A percentile compares a stretch with the other conserved stretches of the same genome.
Conservation (phyloP, 2,329 filamentous ascomycete genomes). For the Lecanicillium sp. region DNA sequence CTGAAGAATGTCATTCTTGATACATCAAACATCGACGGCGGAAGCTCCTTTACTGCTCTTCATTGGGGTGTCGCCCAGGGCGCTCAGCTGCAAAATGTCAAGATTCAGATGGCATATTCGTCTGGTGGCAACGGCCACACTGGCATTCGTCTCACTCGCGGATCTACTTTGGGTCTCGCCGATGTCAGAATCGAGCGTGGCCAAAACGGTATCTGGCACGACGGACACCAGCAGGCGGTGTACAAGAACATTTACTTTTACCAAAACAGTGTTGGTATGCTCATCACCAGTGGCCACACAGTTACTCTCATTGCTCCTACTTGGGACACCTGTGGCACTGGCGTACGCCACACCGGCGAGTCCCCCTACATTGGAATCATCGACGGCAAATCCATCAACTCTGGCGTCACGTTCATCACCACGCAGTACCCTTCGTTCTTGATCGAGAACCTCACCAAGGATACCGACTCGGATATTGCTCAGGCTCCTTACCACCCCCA, state of each 20-base stretch:
- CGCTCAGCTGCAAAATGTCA: constrained; percentile 32
- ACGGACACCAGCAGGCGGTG: constrained; percentile 33
- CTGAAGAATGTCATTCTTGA: constrained; percentile 35
- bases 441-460: constrained; percentile 34
- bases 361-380: constrained; percentile 31
- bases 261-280: constrained; percentile 28
- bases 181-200: constrained; percentile 32
- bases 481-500: constrained; percentile 8
- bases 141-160: constrained; percentile 30
- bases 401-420: constrained; percentile 29
- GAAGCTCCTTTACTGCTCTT: constrained; percentile 28
- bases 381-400: constrained; percentile 31
- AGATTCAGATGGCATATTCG: constrained; percentile 30
- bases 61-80: constrained; percentile 36
- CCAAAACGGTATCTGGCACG: constrained; percentile 32
- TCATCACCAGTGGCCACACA: constrained; percentile 23
- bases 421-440: constrained; percentile 29
- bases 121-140: constrained; percentile 28
- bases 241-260: constrained; percentile 35
- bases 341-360: constrained; percentile 25
- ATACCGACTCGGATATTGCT: constrained; percentile 26
- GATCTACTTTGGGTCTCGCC: constrained; percentile 30
- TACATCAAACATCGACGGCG: constrained; percentile 26
- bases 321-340: constrained; percentile 30
- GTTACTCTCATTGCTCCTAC: constrained; percentile 30